Evolutionary conservation across 2,329 filamentous ascomycete species (phyloP).

Genomic region (Periconia sp.): DNA sequence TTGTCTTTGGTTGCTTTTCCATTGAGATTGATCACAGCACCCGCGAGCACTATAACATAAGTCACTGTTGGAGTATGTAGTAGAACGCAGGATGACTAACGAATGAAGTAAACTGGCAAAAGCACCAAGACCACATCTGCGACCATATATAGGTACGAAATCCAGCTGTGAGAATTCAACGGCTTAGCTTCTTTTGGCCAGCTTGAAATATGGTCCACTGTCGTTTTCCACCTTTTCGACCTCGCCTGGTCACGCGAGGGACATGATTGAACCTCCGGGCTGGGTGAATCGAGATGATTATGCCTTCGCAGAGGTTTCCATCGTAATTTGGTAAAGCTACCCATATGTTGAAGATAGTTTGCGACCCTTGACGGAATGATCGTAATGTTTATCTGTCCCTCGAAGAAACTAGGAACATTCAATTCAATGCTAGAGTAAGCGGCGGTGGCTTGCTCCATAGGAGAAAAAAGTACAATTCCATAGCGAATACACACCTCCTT

Average conservation of each 20-base stretch:
- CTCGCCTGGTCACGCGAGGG: not conserved
- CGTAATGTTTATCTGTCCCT: constrained; percentile 7
- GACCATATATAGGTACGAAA: constrained; percentile 22
- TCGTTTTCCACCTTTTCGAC: constrained; percentile 30
- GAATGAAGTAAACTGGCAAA: constrained; percentile 42
- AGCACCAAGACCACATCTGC: constrained; percentile 37
- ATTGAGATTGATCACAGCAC: constrained; percentile 30
- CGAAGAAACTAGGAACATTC: constrained; percentile 7
- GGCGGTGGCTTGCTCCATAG: constrained; percentile 12
- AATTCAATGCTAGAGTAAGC: constrained; percentile 9
- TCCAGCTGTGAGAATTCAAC: constrained; percentile 31
- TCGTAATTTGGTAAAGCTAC: too few species aligned
- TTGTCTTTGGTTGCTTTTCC: constrained; percentile 28
- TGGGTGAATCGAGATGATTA: constrained; percentile 16
- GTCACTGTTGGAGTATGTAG: not conserved
- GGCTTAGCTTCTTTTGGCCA: constrained; percentile 36
- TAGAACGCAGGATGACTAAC: constrained; percentile 20
- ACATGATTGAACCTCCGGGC: not conserved
- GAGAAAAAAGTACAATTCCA: too few species aligned
- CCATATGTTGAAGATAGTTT: too few species aligned
- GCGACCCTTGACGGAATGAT: constrained; percentile 7
- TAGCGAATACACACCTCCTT: constrained; percentile 28
- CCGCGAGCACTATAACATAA: constrained; percentile 30
- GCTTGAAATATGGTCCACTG: constrained; percentile 27
- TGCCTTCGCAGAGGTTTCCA: constrained; percentile 16